Evolutionary conservation across 208 protist species (phyloP).

Genomic region (Acanthamoeba triangularis): DNA sequence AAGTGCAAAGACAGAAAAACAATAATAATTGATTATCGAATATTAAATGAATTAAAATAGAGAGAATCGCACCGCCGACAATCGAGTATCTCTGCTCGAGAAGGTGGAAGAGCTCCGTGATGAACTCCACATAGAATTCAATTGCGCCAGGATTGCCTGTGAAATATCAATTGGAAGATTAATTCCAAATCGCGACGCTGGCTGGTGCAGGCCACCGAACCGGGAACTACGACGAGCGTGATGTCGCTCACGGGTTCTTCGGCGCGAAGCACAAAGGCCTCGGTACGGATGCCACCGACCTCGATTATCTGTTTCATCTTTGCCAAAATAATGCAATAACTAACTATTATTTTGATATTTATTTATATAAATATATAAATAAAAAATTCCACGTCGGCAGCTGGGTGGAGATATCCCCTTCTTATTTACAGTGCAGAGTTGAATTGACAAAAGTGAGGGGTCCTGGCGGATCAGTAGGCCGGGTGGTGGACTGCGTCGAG

Average conservation of each 20-base stretch:
- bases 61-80: background rate
- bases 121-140: constrained; percentile 65
- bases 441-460: too few species aligned
- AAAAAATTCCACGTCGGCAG: too few species aligned
- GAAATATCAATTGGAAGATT: background rate
- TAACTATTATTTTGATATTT: background rate
- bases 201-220: background rate
- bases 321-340: background rate
- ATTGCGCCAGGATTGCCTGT: constrained; percentile 62
- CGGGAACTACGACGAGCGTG: background rate
- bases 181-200: background rate
- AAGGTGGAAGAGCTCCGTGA: constrained; percentile 26
- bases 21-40: background rate
- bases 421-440: too few species aligned
- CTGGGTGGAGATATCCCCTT: too few species aligned
- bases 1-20: background rate
- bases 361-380: too few species aligned
- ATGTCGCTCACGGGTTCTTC: constrained; percentile 6
- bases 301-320: constrained; percentile 8
- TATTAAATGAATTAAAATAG: background rate
- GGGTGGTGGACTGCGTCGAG: background rate
- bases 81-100: constrained; percentile 30
- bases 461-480: too few species aligned
- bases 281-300: background rate
- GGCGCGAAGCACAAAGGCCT: background rate